A percentile compares a stretch with the other conserved stretches of the same genome.
phyloP scores from a whole-genome alignment of 345 rosid species.

The Ceriops zippeliana region DNA sequence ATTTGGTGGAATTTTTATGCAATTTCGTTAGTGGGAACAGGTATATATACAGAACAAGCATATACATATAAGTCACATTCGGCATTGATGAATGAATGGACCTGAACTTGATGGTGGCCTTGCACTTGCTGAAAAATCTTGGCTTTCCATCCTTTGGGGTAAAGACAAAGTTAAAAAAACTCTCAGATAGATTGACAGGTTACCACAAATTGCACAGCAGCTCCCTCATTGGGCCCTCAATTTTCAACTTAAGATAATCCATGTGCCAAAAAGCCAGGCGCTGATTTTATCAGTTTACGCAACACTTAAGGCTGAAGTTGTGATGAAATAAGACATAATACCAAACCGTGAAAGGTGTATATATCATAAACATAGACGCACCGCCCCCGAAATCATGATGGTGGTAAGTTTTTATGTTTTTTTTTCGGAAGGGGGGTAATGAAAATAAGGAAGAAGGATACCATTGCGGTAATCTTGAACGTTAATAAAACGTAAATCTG shows the following conservation, averaged over 20 bases:
- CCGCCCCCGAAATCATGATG: constrained; percentile 1
- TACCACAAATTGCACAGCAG: too few relatives aligned
- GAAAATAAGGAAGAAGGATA: too few relatives aligned
- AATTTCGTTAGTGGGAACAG: background rate
- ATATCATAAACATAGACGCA: background rate
- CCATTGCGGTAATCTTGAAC: too few relatives aligned
- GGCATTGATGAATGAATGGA: constrained; percentile 29
- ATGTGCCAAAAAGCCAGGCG: background rate
- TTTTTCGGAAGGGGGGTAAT: too few relatives aligned
- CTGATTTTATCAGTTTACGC: background rate
- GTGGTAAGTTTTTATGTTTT: background rate
- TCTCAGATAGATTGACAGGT: too few relatives aligned
- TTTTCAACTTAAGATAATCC: background rate
- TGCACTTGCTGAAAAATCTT: constrained; percentile 36
- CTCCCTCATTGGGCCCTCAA: background rate
- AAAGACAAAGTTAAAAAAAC: constrained; percentile 45
- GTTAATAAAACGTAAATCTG: too few relatives aligned
- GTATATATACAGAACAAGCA: too few relatives aligned
- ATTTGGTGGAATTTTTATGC: background rate
- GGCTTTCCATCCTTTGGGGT: constrained; percentile 46
- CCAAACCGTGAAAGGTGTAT: constrained; percentile 30
- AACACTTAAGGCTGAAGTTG: constrained; percentile 33
- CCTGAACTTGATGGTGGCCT: constrained; percentile 37
- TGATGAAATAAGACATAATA: constrained; percentile 32
- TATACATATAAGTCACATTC: constrained; percentile 12